Conservation (phyloP, 225 moss, liverwort and hornwort species). For the Asterella californica region DNA sequence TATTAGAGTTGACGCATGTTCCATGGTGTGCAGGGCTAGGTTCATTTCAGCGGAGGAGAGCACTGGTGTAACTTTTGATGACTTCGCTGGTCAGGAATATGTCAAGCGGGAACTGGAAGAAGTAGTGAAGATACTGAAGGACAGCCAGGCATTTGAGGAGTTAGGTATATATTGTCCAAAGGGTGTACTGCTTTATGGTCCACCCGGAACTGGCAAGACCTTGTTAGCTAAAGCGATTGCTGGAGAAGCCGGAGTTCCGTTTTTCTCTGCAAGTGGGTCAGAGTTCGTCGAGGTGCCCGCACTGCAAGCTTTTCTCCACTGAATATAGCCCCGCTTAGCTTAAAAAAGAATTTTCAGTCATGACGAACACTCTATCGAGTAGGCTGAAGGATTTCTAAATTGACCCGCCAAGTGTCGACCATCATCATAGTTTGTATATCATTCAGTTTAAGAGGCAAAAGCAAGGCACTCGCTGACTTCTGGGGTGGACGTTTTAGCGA, state of each 20-base stretch:
- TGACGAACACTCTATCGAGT: too few relatives aligned
- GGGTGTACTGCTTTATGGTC: conserved; percentile 95
- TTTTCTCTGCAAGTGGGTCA: conserved; percentile 98
- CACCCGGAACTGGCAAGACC: conserved; percentile 97
- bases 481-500: too few relatives aligned
- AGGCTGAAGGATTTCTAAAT: too few relatives aligned
- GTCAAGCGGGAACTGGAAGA: conserved; percentile 97
- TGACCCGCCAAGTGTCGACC: too few relatives aligned
- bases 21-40: conserved; percentile 67
- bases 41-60: conserved; percentile 99
- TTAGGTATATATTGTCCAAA: conserved; percentile 97
- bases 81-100: conserved; percentile 99
- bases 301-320: background rate
- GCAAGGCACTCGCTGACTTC: too few relatives aligned
- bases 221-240: conserved; percentile 98
- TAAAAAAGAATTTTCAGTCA: background rate
- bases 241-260: conserved; percentile 99
- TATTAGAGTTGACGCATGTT: background rate
- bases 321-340: background rate
- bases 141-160: conserved; percentile 85
- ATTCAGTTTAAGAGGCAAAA: too few relatives aligned
- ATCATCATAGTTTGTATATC: too few relatives aligned
- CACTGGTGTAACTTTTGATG: conserved; percentile 96
- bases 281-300: conserved; percentile 92
- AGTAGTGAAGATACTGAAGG: conserved; percentile 91